These are phyloP conservation scores for Pseudogymnoascus destructans DNA, from an alignment of 2,329 filamentous ascomycete species.

Conservation along the genomic window DNA sequence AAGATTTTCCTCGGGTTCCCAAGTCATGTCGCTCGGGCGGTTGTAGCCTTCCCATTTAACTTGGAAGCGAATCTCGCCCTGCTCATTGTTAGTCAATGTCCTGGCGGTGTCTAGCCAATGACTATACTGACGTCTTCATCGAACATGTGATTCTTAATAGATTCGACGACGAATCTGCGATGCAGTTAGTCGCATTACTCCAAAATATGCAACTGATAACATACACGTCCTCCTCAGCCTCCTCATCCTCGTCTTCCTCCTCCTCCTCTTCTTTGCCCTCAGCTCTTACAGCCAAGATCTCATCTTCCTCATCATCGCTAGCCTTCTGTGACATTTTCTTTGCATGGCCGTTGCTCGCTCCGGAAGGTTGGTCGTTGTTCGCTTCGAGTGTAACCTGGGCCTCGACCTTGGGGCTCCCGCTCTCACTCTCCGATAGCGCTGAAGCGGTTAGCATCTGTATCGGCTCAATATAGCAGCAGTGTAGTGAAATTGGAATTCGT, in stretches of 20 bases:
- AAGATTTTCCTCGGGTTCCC: slow-evolving; percentile 66
- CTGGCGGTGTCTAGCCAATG: background rate
- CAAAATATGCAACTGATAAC: background rate
- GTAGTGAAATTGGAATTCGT: background rate
- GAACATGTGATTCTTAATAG: slow-evolving; percentile 54
- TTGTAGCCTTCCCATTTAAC: slow-evolving; percentile 77
- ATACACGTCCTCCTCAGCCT: slow-evolving; percentile 35
- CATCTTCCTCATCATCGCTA: slow-evolving; percentile 19
- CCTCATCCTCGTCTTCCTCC: slow-evolving; percentile 28
- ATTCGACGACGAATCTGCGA: slow-evolving; percentile 40
- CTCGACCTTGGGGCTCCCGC: background rate
- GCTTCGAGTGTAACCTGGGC: background rate
- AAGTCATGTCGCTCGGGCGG: slow-evolving; percentile 56
- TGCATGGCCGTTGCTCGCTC: background rate
- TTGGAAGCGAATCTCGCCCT: slow-evolving; percentile 43
- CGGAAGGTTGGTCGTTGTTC: background rate
- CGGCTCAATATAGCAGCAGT: background rate
- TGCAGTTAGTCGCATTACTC: background rate
- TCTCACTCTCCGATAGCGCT: background rate
- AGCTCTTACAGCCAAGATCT: slow-evolving; percentile 11
- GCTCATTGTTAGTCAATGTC: background rate
- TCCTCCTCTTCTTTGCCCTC: slow-evolving; percentile 24
- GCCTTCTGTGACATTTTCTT: background rate
- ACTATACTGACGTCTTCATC: slow-evolving; percentile 30
- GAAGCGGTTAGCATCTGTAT: background rate